Base-by-base conservation (phyloP, 2,329 filamentous ascomycete genomes). In the Bipolaris cookei region DNA sequence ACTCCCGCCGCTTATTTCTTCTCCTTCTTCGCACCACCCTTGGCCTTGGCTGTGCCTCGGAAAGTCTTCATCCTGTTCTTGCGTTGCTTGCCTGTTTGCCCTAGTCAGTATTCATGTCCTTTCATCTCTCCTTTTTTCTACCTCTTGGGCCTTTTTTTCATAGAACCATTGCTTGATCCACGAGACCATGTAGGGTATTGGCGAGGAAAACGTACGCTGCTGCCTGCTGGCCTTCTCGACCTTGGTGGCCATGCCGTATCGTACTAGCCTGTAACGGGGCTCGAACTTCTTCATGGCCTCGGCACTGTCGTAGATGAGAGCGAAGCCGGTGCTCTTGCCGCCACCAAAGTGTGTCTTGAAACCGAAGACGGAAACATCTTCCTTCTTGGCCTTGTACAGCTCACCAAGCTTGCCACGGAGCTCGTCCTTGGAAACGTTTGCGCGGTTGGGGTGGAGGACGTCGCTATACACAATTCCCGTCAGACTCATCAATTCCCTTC, bases 211-310 rank as follows among this genome's bases (percentile, higher is more conserved):
- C 94, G 79, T 93, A 97, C 95, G 93, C 85, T 99, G 95, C 86
- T 99, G 95, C 88, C 95, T 91, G 86, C 88, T 92, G 76, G 95
- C 88, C 86, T 93, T 94, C 90, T 99, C 95, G 81, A 92, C 86
- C 91, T 98, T 98, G 81, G 82, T 86, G 78, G 92, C 94, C 75
- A 91, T 86, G 79, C 94, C 95, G 79, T 97, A 91, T 74, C 95
- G 89, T 81, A 99, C 88, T 75, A 97, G 88, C 83, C 95, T 90
- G 90, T 97, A 97, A 84, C 90, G 90, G 76, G 95, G 95, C 89
- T 99, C 95, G 83, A 98, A 99, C 85, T 98, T 98, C 91, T 97
- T 97, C 89, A 99, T 89, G 77, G 93, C 92, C 87, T 99, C 95
- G 79, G 88, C 85, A 71, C 91, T 96, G 84, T 99, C 95, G 88